phyloP scores from a whole-genome alignment of 192 early-diverging fungal species.

The Backusella tuberculispora region DNA sequence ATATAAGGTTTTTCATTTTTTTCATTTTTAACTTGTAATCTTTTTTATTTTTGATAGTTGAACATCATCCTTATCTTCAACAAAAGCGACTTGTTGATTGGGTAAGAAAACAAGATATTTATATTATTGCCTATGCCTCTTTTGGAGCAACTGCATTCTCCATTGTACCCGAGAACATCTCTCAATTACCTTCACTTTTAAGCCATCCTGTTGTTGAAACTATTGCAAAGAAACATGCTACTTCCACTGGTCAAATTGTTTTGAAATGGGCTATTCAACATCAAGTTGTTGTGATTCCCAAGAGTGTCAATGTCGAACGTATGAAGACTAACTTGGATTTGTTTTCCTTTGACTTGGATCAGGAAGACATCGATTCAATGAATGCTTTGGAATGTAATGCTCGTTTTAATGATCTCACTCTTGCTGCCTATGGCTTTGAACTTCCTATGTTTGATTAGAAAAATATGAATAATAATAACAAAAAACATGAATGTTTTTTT shows the following conservation, averaged over 20 bases:
- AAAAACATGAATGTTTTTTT: neutral
- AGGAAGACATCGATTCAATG: conserved; percentile 54
- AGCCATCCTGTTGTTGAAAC: conserved; percentile 48
- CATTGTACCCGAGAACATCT: conserved; percentile 24
- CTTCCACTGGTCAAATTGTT: conserved; percentile 61
- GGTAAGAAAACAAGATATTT: conserved; percentile 56
- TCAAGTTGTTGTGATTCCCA: conserved; percentile 70
- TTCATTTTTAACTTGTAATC: neutral
- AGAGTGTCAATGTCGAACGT: conserved; percentile 57
- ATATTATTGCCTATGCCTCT: conserved; percentile 74
- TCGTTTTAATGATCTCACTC: conserved; percentile 53
- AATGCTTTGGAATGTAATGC: conserved; percentile 45
- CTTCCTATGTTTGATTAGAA: conserved; percentile 53
- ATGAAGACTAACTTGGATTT: conserved; percentile 60
- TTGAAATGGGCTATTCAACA: conserved; percentile 71
- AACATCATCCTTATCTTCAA: conserved; percentile 75
- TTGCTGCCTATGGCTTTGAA: conserved; percentile 46
- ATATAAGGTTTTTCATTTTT: neutral
- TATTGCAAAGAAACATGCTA: conserved; percentile 56
- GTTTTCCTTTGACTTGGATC: conserved; percentile 47
- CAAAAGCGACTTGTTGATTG: conserved; percentile 68
- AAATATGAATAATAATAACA: conserved; percentile 11
- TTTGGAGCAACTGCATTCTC: conserved; percentile 56
- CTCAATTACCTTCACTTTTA: conserved; percentile 46
- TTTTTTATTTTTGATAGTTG: conserved; percentile 42